phyloP scores from a whole-genome alignment of 2,329 filamentous ascomycete genomes.

The Aaosphaeria pasadenensis region DNA sequence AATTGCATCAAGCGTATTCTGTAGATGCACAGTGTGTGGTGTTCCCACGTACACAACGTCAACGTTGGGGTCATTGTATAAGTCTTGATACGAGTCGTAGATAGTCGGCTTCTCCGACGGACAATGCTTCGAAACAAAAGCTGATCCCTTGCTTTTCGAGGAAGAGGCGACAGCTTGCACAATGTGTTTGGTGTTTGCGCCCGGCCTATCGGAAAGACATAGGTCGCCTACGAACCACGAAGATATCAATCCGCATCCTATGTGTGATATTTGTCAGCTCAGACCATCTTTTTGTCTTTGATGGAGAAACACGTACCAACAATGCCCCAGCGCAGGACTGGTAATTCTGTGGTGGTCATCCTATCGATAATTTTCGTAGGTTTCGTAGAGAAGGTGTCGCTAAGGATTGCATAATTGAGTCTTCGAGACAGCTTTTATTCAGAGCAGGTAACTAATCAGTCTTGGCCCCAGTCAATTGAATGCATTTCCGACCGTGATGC shows the following conservation, averaged over 20 bases:
- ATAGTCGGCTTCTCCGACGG: slow-evolving; percentile 37
- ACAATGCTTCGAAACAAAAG: slow-evolving; percentile 1
- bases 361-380: background rate
- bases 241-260: background rate
- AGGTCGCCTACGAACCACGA: slow-evolving; percentile 6
- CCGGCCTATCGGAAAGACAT: background rate
- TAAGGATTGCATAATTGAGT: too few relatives aligned
- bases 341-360: background rate
- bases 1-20: slow-evolving; percentile 75
- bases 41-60: slow-evolving; percentile 84
- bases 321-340: background rate
- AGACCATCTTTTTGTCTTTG: background rate
- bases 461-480: too few relatives aligned
- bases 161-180: slow-evolving; percentile 5
- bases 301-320: background rate
- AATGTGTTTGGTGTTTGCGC: slow-evolving; percentile 1
- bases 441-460: too few relatives aligned
- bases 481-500: too few relatives aligned
- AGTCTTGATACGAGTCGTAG: slow-evolving; percentile 74
- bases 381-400: too few relatives aligned
- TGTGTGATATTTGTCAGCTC: background rate
- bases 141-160: slow-evolving; percentile 1
- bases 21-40: slow-evolving; percentile 83
- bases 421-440: too few relatives aligned
- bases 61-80: slow-evolving; percentile 70